These are phyloP conservation scores for Paspalum notatum DNA, from an alignment of 176 grass and related monocot genomes.

Conservation along the genomic window DNA sequence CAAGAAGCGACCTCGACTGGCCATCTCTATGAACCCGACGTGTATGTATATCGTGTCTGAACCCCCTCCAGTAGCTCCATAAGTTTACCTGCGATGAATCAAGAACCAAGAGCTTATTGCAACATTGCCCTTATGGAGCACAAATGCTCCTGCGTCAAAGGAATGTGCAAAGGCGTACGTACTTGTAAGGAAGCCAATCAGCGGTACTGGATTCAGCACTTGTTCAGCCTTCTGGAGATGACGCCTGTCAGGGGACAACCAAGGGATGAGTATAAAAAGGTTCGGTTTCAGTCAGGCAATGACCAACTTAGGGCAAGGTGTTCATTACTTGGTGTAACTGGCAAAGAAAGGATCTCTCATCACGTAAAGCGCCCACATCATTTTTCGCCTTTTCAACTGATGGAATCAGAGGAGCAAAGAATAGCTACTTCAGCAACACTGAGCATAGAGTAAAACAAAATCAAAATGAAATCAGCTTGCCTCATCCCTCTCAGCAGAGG, in stretches of 20 bases:
- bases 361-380: slow-evolving; percentile 87
- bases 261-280: slow-evolving; percentile 12
- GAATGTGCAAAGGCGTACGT: neutral
- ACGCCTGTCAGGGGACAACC: slow-evolving; percentile 54
- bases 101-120: neutral
- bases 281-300: neutral
- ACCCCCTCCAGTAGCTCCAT: slow-evolving; percentile 82
- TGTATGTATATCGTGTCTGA: slow-evolving; percentile 94
- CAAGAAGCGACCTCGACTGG: slow-evolving; percentile 3
- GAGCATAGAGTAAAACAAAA: slow-evolving; percentile 22
- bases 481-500: slow-evolving; percentile 83
- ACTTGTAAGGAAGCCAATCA: slow-evolving; percentile 86
- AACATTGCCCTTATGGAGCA: neutral
- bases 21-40: slow-evolving; percentile 74
- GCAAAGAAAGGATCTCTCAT: slow-evolving; percentile 98
- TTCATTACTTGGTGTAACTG: slow-evolving; percentile 74
- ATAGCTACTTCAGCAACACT: slow-evolving; percentile 30
- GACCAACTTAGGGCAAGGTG: neutral
- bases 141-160: neutral
- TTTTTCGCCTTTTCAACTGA: slow-evolving; percentile 91
- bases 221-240: slow-evolving; percentile 81
- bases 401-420: slow-evolving; percentile 25
- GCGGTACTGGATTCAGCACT: slow-evolving; percentile 62
- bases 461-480: slow-evolving; percentile 56
- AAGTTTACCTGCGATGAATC: slow-evolving; percentile 67